These are phyloP conservation scores for Fusarium ambrosium DNA, from an alignment of 2,329 filamentous ascomycete species.

Conservation along the genomic window DNA sequence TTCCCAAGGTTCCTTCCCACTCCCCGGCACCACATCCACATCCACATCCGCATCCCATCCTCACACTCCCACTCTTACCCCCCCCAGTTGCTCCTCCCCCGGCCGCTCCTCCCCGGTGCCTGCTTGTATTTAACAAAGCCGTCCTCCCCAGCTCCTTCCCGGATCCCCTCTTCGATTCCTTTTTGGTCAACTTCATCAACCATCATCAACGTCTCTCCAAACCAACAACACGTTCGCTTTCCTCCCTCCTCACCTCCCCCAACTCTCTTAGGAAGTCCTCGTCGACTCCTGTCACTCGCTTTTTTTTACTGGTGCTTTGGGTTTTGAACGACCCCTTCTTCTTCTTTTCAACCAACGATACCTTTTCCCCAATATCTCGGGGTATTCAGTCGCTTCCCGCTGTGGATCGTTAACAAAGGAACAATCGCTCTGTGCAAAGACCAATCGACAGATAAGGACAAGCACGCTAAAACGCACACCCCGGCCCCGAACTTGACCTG, in stretches of 20 bases:
- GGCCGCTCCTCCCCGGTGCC: conserved; percentile 39
- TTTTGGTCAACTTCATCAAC: conserved; percentile 47
- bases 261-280: conserved; percentile 74
- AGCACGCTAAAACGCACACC: conserved; percentile 28
- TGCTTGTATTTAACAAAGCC: conserved; percentile 51
- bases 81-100: conserved; percentile 34
- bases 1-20: conserved; percentile 34
- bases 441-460: conserved; percentile 30
- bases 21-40: conserved; percentile 31
- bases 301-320: conserved; percentile 70
- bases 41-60: conserved; percentile 7
- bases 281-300: conserved; percentile 81
- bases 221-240: conserved; percentile 63
- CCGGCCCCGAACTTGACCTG: conserved; percentile 18
- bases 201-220: conserved; percentile 45
- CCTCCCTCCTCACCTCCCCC: conserved; percentile 55
- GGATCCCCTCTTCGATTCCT: conserved; percentile 44
- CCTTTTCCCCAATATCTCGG: conserved; percentile 53
- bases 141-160: conserved; percentile 46
- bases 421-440: conserved; percentile 37
- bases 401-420: conserved; percentile 34
- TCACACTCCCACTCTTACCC: conserved; percentile 37
- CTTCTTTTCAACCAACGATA: conserved; percentile 36
- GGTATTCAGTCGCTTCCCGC: conserved; percentile 37
- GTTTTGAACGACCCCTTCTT: conserved; percentile 32